Conservation (phyloP, 345 rosid genomes). For the Eucalyptus cladocalyx region DNA sequence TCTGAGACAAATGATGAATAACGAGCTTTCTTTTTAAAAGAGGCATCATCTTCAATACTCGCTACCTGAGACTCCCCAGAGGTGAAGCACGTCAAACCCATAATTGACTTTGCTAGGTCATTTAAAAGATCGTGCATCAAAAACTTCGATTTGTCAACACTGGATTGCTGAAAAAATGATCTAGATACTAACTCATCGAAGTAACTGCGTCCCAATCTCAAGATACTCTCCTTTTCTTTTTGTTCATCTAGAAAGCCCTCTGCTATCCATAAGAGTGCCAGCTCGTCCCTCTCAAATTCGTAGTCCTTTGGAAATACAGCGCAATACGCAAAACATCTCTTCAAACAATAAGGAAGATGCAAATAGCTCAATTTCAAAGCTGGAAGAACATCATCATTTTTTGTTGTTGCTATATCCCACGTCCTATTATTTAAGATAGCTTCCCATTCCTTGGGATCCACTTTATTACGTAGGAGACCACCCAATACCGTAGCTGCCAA, state of each 20-base stretch:
- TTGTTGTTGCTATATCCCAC: too few species aligned
- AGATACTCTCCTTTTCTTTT: neutral
- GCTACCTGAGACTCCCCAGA: neutral
- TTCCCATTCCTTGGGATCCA: too few species aligned
- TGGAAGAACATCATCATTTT: too few species aligned
- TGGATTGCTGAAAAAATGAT: neutral
- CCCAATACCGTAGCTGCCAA: too few species aligned
- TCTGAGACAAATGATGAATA: neutral
- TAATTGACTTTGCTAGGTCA: neutral
- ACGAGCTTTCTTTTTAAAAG: neutral
- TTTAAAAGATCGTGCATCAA: neutral
- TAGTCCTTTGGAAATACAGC: too few species aligned
- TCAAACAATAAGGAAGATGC: too few species aligned
- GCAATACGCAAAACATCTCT: too few species aligned
- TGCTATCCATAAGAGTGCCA: neutral
- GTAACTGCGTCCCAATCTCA: fast-evolving
- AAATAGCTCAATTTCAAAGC: too few species aligned
- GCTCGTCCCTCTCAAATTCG: too few species aligned
- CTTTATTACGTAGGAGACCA: too few species aligned
- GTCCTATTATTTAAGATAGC: too few species aligned
- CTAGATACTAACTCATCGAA: neutral
- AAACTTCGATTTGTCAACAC: neutral
- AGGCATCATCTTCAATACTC: neutral
- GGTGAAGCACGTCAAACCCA: too few species aligned
- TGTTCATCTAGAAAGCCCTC: neutral